These are phyloP conservation scores for Coemansia sp. DNA, from an alignment of 192 early-diverging fungal species.

Conservation along the genomic window DNA sequence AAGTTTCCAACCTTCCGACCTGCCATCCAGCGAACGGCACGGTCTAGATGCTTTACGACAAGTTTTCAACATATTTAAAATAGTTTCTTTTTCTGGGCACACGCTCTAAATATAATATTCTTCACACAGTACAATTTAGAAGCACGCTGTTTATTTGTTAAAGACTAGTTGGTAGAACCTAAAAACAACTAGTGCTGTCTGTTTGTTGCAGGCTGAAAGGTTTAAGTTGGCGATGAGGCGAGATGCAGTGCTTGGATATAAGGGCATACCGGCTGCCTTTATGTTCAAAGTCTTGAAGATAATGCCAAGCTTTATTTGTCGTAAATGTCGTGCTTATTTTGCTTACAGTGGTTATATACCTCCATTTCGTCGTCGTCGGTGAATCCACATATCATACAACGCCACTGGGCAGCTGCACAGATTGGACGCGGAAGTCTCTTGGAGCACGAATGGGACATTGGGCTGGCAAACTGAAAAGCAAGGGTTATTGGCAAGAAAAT, in stretches of 20 bases:
- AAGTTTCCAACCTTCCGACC: too few species aligned
- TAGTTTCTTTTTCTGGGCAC: too few species aligned
- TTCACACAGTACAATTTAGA: too few species aligned
- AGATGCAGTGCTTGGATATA: not conserved
- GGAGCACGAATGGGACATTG: not conserved
- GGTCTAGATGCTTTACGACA: too few species aligned
- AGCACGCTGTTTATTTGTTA: not conserved
- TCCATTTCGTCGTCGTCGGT: slow-evolving; percentile 11
- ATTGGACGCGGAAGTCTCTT: slow-evolving; percentile 8
- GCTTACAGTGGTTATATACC: slow-evolving; percentile 23
- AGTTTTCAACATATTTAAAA: too few species aligned
- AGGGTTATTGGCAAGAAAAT: not conserved
- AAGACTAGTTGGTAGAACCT: not conserved
- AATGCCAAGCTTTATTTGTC: not conserved
- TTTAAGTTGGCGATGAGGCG: not conserved
- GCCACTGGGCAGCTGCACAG: slow-evolving; percentile 24
- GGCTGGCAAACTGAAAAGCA: not conserved
- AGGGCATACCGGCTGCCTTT: slow-evolving; percentile 5
- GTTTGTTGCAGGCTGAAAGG: not conserved
- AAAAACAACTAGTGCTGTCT: not conserved
- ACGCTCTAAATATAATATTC: too few species aligned
- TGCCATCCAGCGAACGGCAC: too few species aligned
- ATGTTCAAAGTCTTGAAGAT: not conserved
- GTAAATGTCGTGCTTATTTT: slow-evolving; percentile 3
- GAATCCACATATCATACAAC: slow-evolving; percentile 34